Evolutionary conservation across 208 protist species (phyloP), one percentile per base, ranked within the genome.

Genomic region (Phytomonas francai): DNA sequence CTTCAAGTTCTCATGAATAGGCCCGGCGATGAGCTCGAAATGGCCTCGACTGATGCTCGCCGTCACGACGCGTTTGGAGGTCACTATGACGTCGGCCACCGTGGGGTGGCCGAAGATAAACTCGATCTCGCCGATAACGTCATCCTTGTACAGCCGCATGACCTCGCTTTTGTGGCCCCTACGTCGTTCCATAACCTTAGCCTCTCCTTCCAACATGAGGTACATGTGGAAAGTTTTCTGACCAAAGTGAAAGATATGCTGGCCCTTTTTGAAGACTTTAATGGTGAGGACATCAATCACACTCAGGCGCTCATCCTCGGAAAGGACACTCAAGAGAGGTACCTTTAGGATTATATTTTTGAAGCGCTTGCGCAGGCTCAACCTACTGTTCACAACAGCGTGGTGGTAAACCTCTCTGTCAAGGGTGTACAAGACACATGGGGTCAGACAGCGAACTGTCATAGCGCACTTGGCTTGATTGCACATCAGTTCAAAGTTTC

Each of bases 401-500:
- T 84, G 83, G 63, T 91, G 85, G 76, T 94, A 97, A 59, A 76
- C 76, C n/a, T 77, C 71, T 70, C 86, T 79, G 74, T 91, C 81
- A n/a, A 97, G 80, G 30, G 83, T 88, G 80, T 88, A 97, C 39
- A 93, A 62, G 63, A 78, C 77, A 59, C 84, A 91, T 36, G 80
- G 74, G 49, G 89, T 93, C 12, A 91, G 83, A 59, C 85, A 84
- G 42, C 84, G 81, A 32, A 97, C 80, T 5, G 92, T 95, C 11
- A 88, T 88, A 25, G 83, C 81, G 70, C 85, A 90, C 72, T 76
- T 79, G 25, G 82, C 76, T 54, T 88, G 87, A 68, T 88, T 83
- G 77, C 93, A 95, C 88, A 97, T 94, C 69, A 97, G 59, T 78
- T 93, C 89, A 16, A 95, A 71, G 56, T 92, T 88, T 0, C 89